Evolutionary conservation across 1,139 yeast species (phyloP).

Genomic region (Entelexis paramagnoliae): DNA sequence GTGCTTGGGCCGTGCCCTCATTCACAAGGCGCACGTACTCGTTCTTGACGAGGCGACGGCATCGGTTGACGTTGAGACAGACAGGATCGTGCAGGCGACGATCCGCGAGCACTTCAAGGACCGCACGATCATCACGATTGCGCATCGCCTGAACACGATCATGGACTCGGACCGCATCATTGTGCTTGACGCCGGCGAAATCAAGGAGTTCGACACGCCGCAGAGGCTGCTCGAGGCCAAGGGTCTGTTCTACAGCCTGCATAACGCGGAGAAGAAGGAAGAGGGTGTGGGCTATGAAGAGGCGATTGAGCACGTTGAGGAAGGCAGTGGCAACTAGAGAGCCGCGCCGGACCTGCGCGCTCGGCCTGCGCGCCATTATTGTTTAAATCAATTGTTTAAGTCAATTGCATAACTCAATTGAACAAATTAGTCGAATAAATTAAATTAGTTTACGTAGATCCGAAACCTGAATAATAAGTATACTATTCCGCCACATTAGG

Average conservation of each 20-base stretch:
- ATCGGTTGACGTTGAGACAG: conserved; percentile 78
- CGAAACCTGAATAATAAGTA: too few species aligned
- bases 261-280: conserved; percentile 17
- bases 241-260: conserved; percentile 23
- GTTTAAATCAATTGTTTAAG: too few species aligned
- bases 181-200: conserved; percentile 57
- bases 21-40: conserved; percentile 53
- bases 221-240: conserved; percentile 31
- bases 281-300: background rate
- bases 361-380: too few species aligned
- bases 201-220: conserved; percentile 65
- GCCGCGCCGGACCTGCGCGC: too few species aligned
- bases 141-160: conserved; percentile 75
- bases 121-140: conserved; percentile 69
- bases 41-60: conserved; percentile 85
- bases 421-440: too few species aligned
- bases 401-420: too few species aligned
- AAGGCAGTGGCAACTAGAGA: background rate
- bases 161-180: conserved; percentile 68
- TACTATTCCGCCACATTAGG: too few species aligned
- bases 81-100: conserved; percentile 62
- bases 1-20: conserved; percentile 64
- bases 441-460: too few species aligned
- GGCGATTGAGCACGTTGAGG: background rate
- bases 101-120: conserved; percentile 54